Evolutionary conservation across 2,329 filamentous ascomycete genomes (phyloP), one percentile per base, ranked within the genome.

Genomic region (Phialophora tarda): DNA sequence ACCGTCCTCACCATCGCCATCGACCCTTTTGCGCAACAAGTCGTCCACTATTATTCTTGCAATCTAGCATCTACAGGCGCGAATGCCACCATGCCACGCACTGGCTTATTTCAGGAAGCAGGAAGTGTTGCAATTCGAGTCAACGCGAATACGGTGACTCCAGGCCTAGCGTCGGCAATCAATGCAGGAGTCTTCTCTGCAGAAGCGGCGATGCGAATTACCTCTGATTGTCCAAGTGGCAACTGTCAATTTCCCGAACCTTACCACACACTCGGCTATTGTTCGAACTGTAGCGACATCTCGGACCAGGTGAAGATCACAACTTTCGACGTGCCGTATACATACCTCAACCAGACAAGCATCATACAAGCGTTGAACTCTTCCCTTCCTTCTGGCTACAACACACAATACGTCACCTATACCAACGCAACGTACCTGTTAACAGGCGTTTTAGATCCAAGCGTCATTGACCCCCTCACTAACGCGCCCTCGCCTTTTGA

Each of bases 11-110:
- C 72, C 4, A 50, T 75, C 24, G 70, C 68, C 2, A 67, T 75
- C 28, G 74, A 75, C 64, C 74, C 74, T 8, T 75, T 75, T 32
- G 63, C 74, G 5, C 74, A 76, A 62, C 74, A 74, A 66, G 66
- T 71, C 12, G 47, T 73, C 14, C 30, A 57, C 2, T 68, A 64
- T 50, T 59, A 65, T 28, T 47, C 34, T 17, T 59, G 56, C 56
- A 44, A 24, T 23, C 56, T 24, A 26, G 32, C 56, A 26, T 21
- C 6, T 14, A 28, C 48, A 17, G 26, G 14, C 21, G 10, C 21
- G 6, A 53, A 53, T 26, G 48, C 48, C 21, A 53, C 48, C 48
- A 53, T 53, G 48, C 48, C 48, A 53, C 48, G 48, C 21, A 53
- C 48, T 8, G 48, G 48, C 21, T 21, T 53, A 54, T 34, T 56